Conservation (phyloP, 2,329 filamentous ascomycete species). For the Hirsutella thompsonii region DNA sequence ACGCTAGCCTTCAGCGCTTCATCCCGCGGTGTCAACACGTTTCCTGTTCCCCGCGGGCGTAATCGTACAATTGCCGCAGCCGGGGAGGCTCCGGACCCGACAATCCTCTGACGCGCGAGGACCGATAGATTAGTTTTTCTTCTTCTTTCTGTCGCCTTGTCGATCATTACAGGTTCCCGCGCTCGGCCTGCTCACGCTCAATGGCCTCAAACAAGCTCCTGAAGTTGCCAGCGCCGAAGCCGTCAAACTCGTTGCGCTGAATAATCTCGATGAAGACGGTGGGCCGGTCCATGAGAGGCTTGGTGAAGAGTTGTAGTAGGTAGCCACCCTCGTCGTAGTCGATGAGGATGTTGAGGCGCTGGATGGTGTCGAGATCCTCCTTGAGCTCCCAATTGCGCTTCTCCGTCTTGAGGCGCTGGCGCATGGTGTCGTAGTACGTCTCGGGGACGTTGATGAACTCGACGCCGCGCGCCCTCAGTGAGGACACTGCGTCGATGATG, state of each 20-base stretch:
- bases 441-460: conserved; percentile 84
- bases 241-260: conserved; percentile 78
- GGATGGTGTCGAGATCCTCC: conserved; percentile 68
- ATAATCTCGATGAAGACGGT: conserved; percentile 97
- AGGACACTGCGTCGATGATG: conserved; percentile 65
- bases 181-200: conserved; percentile 77
- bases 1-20: no score
- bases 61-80: no score
- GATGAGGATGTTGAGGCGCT: conserved; percentile 75
- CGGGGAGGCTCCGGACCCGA: no score
- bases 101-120: no score
- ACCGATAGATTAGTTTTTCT: no score
- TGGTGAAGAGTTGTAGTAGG: conserved; percentile 63
- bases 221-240: conserved; percentile 92
- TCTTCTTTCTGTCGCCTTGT: background rate
- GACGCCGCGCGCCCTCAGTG: conserved; percentile 73
- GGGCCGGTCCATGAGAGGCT: conserved; percentile 85
- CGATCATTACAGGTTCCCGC: conserved; percentile 57
- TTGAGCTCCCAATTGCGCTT: conserved; percentile 49
- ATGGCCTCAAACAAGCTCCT: conserved; percentile 92
- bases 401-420: conserved; percentile 54
- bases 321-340: conserved; percentile 93
- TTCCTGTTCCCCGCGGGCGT: no score
- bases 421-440: conserved; percentile 77
- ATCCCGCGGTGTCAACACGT: no score